phyloP scores from a whole-genome alignment of 768 basidiomycete genomes.

The Tylopilus cervinicoccineus region DNA sequence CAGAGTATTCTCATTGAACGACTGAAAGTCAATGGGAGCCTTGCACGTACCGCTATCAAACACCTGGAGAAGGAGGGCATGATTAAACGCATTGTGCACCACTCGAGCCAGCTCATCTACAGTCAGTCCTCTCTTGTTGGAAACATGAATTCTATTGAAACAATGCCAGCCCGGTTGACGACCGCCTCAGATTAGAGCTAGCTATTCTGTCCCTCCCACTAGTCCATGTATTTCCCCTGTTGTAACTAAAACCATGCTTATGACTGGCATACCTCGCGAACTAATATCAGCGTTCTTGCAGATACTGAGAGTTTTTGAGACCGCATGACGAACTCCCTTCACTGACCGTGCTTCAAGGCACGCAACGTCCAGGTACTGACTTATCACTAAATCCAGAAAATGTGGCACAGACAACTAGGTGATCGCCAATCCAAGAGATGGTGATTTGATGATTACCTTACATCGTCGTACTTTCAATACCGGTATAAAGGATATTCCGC shows the following conservation, averaged over 20 bases:
- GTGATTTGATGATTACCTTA: neutral
- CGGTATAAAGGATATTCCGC: neutral
- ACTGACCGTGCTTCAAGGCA: neutral
- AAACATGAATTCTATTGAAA: slow-evolving; percentile 2
- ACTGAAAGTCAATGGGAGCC: slow-evolving; percentile 92
- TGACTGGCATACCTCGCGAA: slow-evolving; percentile 15
- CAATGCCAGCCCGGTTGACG: slow-evolving; percentile 39
- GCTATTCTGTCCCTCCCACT: slow-evolving; percentile 19
- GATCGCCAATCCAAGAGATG: neutral
- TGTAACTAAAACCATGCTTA: slow-evolving; percentile 29
- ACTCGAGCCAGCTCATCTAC: slow-evolving; percentile 92
- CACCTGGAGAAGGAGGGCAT: slow-evolving; percentile 91
- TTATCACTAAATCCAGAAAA: neutral
- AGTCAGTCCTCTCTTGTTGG: slow-evolving; percentile 52
- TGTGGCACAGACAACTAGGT: neutral
- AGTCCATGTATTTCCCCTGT: slow-evolving; percentile 36
- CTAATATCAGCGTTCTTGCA: neutral
- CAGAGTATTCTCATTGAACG: slow-evolving; percentile 98
- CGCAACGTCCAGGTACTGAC: neutral
- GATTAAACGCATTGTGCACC: slow-evolving; percentile 97
- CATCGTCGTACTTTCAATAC: neutral
- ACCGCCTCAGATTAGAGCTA: slow-evolving; percentile 37
- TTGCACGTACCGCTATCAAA: slow-evolving; percentile 87
- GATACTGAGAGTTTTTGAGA: neutral
- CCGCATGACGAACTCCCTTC: neutral